Evolutionary conservation across 495 filamentous ascomycete genomes (phyloP).

Genomic region (Collariella sp.): DNA sequence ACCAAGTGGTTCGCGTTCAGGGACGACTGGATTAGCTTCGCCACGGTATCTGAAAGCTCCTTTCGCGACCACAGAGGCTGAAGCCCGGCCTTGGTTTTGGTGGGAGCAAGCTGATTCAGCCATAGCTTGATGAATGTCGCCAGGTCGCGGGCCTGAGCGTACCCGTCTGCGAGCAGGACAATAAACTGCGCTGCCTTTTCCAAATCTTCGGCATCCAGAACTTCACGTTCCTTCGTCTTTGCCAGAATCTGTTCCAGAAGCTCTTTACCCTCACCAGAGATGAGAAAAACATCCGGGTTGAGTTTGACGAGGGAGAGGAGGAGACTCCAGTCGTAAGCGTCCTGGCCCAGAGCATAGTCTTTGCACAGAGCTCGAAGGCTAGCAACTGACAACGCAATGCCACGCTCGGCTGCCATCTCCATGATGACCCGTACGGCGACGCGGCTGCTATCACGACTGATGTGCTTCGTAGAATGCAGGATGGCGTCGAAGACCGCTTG

Average conservation of each 20-base stretch:
- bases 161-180: constrained; percentile 52
- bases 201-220: constrained; percentile 6
- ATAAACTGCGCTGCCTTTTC: constrained; percentile 32
- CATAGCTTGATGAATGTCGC: constrained; percentile 58
- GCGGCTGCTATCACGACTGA: constrained; percentile 6
- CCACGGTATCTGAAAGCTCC: constrained; percentile 42
- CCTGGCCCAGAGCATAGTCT: constrained; percentile 29
- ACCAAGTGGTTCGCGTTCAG: constrained; percentile 42
- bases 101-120: constrained; percentile 48
- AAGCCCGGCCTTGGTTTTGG: constrained; percentile 33
- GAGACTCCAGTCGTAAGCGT: constrained; percentile 51
- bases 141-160: constrained; percentile 56
- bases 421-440: constrained; percentile 31
- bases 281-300: constrained; percentile 60
- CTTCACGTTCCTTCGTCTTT: constrained; percentile 18
- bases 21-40: constrained; percentile 33
- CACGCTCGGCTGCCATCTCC: constrained; percentile 30
- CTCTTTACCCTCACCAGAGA: constrained; percentile 24
- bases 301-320: constrained; percentile 53
- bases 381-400: constrained; percentile 11
- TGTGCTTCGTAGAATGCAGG: constrained; percentile 17
- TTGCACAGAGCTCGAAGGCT: constrained; percentile 36
- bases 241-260: constrained; percentile 31
- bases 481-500: constrained; percentile 55
- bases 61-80: constrained; percentile 54